Base-by-base conservation (phyloP, 2,329 filamentous ascomycete genomes). In the Aspergillus candidus region DNA sequence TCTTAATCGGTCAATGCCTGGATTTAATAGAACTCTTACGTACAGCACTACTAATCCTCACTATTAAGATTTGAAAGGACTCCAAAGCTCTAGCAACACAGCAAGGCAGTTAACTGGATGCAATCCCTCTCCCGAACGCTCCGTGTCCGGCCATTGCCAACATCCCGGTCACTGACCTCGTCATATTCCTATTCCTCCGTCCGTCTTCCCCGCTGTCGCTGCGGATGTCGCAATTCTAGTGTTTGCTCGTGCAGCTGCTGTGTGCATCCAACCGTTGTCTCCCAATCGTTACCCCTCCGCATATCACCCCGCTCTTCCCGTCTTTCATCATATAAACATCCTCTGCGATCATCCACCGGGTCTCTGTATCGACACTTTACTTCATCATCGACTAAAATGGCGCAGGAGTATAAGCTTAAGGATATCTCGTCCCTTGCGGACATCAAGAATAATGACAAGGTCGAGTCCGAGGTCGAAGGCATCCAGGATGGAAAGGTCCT, bases 401-500 rank as follows among this genome's bases (percentile, higher is more conserved):
- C 60, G 2, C 61, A 68, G 32, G 62, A 69, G 52, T 71, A 67
- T 49, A 70, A 69, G 45, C 79, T 96, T 60, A 94, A 93, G 67
- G 85, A 78, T 61, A 70, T 95, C 49, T 76, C 78, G 37, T 84
- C 83, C 56, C 75, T 95, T 44, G 42, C 57, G 3, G 78, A 84
- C 52, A 73, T 97, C 51, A 79, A 84, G 63, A 81, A 84, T 27
- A 83, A 88, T 14, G 83, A 93, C 55, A 97, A 95, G 74, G 77
- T 84, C 51, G 90, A 97, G 67, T 86, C 80, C 11, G 89, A 95
- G 58, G 84, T 98, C 4, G 91, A 97, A 58, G 93, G 91, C 14
- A 75, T 98, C 35, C 83, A 91, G 45, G 82, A 79, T 32, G 88
- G 81, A 50, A 97, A 96, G 67, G 83, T 98, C 3, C 74, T 98